Evolutionary conservation across 352 stramenopile species (phyloP), one percentile per base, ranked within the genome.

Genomic region (Plasmopara halstedii): DNA sequence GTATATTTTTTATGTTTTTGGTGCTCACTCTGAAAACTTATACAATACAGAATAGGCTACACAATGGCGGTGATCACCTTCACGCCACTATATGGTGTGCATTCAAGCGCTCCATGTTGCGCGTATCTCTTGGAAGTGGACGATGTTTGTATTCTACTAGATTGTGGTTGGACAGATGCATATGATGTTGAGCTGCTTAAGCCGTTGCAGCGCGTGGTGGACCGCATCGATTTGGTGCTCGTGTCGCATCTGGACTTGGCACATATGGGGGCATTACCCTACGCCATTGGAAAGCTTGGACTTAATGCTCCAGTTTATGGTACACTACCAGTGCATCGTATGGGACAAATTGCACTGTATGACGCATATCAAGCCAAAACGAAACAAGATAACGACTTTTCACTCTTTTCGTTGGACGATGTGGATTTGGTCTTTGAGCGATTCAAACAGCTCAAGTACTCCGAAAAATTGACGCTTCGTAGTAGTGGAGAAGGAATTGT

Each of bases 261-360:
- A 33, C 86, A 96, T 71, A 91, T 95, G 75, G 86, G 86, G 18
- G 85, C 82, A 14, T 64, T 96, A 50, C 85, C 85, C 23, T 96
- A 96, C 64, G 82, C 85, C 25, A 83, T 95, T 50, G 80, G 81
- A 25, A 87, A 86, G 52, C 62, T 94, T 22, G 81, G 80, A 0
- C 72, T 95, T 6, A 74, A 86, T 20, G 80, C 85, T 23, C 89
- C 86, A 8, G 78, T 98, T 14, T 97, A 97, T 54, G 88, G 87
- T 13, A 98, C 95, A 14, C 86, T 96, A 23, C 92, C 95, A 2
- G 95, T 96, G 15, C 83, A 97, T 22, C 95, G 96, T 64, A 97
- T 98, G 90, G 94, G 94, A 8, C 89, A 98, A 69, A 97, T 98
- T 72, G 89, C 87, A 33, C 70, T 98, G 8, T 98, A 98, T 57